Percentiles rank a stretch among this genome's conserved stretches.
phyloP scores from a whole-genome alignment of 257 asterid genomes.

The Cordia subcordata region DNA sequence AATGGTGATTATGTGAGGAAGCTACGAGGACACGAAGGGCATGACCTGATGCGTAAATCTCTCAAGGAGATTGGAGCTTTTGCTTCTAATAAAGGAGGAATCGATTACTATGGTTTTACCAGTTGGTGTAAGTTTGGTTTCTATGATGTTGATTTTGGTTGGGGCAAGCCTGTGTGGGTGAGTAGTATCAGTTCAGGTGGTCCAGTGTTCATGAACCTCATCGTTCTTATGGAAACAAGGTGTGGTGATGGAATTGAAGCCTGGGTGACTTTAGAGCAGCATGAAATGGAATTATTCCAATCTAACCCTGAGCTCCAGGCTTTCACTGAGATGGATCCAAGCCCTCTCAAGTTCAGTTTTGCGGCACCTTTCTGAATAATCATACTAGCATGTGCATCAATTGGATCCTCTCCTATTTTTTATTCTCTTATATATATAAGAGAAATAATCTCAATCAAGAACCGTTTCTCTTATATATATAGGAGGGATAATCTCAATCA shows the following conservation, averaged over 20 bases:
- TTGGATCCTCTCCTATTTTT: too few species aligned
- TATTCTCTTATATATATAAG: too few species aligned
- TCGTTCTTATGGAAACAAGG: conserved; percentile 45
- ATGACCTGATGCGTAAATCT: conserved; percentile 26
- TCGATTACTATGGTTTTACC: conserved; percentile 47
- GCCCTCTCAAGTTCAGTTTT: conserved; percentile 27
- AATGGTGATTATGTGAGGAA: conserved; percentile 38
- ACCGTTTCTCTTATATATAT: too few species aligned
- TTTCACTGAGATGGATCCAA: conserved; percentile 41
- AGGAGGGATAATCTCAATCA: too few species aligned
- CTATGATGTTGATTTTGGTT: conserved; percentile 70
- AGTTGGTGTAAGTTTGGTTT: conserved; percentile 80
- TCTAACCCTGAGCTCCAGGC: conserved; percentile 32
- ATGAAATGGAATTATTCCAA: conserved; percentile 44
- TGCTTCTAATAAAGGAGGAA: conserved; percentile 30
- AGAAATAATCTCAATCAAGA: too few species aligned
- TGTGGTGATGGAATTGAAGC: conserved; percentile 72
- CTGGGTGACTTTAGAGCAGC: conserved; percentile 77
- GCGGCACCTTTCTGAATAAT: background rate
- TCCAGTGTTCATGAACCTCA: conserved; percentile 50
- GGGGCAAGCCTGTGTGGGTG: conserved; percentile 78
- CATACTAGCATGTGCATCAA: background rate
- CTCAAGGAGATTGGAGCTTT: conserved; percentile 47
- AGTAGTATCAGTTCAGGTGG: conserved; percentile 49
- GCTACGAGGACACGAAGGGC: conserved; percentile 39